Percentiles rank a stretch among this genome's conserved stretches.
These are phyloP conservation scores for Pythium grandisporangium DNA, from an alignment of 352 stramenopile genomes.

Conservation along the genomic window DNA sequence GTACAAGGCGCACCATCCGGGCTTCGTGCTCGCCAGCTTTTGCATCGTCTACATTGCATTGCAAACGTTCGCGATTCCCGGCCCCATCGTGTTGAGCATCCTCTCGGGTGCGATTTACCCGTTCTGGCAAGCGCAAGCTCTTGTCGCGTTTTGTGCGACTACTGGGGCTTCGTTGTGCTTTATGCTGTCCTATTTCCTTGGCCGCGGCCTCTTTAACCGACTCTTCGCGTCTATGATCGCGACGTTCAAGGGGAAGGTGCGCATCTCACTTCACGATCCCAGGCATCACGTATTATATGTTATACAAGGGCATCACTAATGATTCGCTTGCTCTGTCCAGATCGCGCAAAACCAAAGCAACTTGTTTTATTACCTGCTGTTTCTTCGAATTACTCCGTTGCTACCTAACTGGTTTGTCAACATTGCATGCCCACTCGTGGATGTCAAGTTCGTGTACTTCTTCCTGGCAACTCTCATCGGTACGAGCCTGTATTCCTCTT, in stretches of 20 bases:
- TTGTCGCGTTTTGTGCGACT: conserved; percentile 81
- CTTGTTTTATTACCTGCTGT: conserved; percentile 87
- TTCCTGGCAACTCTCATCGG: conserved; percentile 77
- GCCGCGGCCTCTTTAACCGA: conserved; percentile 58
- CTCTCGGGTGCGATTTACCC: conserved; percentile 84
- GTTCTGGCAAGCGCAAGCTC: conserved; percentile 62
- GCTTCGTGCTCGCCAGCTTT: conserved; percentile 72
- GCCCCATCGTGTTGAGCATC: conserved; percentile 82
- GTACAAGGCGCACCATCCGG: conserved; percentile 68
- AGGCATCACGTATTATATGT: too few species aligned
- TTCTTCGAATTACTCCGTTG: conserved; percentile 80
- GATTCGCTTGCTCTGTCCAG: too few species aligned
- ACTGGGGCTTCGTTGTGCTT: conserved; percentile 79
- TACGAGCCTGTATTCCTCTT: too few species aligned
- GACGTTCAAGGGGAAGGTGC: conserved; percentile 68
- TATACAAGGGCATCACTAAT: too few species aligned
- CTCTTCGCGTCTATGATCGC: conserved; percentile 66
- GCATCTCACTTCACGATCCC: too few species aligned
- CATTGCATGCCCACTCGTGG: conserved; percentile 77
- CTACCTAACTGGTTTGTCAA: conserved; percentile 89
- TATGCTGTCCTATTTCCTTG: conserved; percentile 77
- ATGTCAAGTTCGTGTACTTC: conserved; percentile 80
- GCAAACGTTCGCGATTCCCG: conserved; percentile 85
- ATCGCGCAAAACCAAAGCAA: conserved; percentile 79
- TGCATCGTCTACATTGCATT: conserved; percentile 81